Evolutionary conservation across 352 stramenopile species (phyloP), one percentile per base, ranked within the genome.

Genomic region (Phytophthora rubi): DNA sequence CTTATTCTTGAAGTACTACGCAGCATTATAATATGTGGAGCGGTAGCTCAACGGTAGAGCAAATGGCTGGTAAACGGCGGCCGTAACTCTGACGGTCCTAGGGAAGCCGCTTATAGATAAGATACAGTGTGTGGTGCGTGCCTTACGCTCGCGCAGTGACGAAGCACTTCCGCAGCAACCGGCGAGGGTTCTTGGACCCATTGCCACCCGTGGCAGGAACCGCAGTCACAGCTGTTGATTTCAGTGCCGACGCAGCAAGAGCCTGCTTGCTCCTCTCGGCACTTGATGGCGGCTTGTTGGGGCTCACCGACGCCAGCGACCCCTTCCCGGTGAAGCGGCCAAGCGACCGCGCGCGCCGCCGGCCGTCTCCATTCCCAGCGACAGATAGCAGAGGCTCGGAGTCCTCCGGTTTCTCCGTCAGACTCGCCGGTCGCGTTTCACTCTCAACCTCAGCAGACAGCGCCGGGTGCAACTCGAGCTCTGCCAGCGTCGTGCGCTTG

Each of bases 401-500:
- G 7, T 71, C 26, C 32, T 66, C 18, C 3, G 61, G 39, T 18
- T 65, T 32, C 15, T 48, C n/a, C 37, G 63, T 65, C 37, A 51
- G 42, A 6, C 42, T 59, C 6, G 42, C 65, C 21, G 53, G 42
- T 10, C 70, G 55, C 23, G 44, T 70, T 28, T 73, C 67, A 30
- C 10, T 48, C 7, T 51, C 18, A 2, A 48, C 63, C 35, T 61
- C 49, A 30, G 23, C 30, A 52, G 26, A 49, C 55, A 87, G 73
- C 48, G 78, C 83, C 45, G 68, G 42, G 64, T 93, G 82, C 10
- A 63, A 54, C 53, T 83, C 58, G 33, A 93, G 60, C 32, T 79
- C 65, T 39, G 69, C 61, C 6, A 88, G 72, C 32, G 74, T 77
- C 15, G 81, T 66, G 2, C 86, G 84, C 47, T 81, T 63, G 3